These are phyloP conservation scores for Aspergillus nanangensis DNA, from an alignment of 495 filamentous ascomycete genomes.

Conservation along the genomic window DNA sequence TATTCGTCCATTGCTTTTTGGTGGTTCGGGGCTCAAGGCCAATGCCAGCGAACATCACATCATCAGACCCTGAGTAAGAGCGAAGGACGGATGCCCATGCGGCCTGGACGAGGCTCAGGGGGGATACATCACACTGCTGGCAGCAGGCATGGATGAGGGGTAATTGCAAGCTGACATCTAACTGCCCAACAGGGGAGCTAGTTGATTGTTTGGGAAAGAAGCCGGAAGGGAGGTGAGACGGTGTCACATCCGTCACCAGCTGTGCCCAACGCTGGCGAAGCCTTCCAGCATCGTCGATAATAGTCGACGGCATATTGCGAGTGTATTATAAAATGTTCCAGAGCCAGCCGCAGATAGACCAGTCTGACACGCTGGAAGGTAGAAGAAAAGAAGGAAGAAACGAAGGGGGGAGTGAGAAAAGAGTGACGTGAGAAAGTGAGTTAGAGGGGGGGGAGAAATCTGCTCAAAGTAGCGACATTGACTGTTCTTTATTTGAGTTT, in stretches of 20 bases:
- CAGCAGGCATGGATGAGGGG: constrained; percentile 23
- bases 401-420: background rate
- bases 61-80: constrained; percentile 38
- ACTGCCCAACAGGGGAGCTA: constrained; percentile 1
- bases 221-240: constrained; percentile 12
- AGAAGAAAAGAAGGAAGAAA: background rate
- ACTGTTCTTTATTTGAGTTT: background rate
- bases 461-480: background rate
- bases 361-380: constrained; percentile 7
- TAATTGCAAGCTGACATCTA: constrained; percentile 7
- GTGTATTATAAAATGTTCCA: constrained; percentile 2
- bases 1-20: constrained; percentile 10
- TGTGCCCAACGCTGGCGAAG: constrained; percentile 13
- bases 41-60: constrained; percentile 22
- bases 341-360: constrained; percentile 1
- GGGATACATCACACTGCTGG: constrained; percentile 27
- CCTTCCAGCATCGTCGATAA: constrained; percentile 11
- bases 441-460: background rate
- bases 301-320: constrained; percentile 10
- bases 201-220: constrained; percentile 4
- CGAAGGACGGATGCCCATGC: constrained; percentile 44
- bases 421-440: background rate
- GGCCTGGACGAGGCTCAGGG: constrained; percentile 36
- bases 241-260: constrained; percentile 13
- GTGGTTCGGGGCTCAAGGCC: constrained; percentile 7